Base-by-base conservation (phyloP, 83 land plant genomes). In the Isoetes engelmannii region DNA sequence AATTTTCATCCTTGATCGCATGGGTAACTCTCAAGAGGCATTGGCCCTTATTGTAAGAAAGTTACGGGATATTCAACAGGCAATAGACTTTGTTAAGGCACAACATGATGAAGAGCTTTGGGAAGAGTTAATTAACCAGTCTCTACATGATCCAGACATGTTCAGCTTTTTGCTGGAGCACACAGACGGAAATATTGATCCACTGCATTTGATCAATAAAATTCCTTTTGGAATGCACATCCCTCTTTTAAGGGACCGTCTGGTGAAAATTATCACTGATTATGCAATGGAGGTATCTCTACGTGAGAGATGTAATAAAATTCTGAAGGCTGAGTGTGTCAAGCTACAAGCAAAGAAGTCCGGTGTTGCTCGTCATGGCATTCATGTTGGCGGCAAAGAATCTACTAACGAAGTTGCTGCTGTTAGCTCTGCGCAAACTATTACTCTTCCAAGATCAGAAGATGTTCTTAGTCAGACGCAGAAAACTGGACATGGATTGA, bases 131-230 rank as follows among this genome's bases (percentile, higher is more conserved):
- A 86, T 95, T 49, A 91, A 78, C 54, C 97, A 88, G 69, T 88
- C 93, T 66, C 78, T 91, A n/a, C 59, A 77, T 61, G 84, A 88
- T 54, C 97, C 99, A 47, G 92, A 91, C 68, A 90, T 95, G 99
- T 97, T 95, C 76, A 43, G 65, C 37, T 44, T 84, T 49, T 71
- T 95, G 70, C 75, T 95, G 77, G 99, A 95, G 75, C 89, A 92
- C 75, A 95, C 99, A 13, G 99, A 90, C 59, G 99, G 99, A 10
- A 86, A 95, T 73, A 84, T 95, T 47, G 97, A 95, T 80, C 99
- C 99, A 17, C 81, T 95, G 15, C 86, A 91, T 72, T 81, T 95
- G 13, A 91, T 95, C 37, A 86, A 80, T 44, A 84, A 72, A 80
- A 83, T 95, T 47, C 99, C 99, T 46, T 75, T 84, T n/a, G n/a